Conservation (phyloP, 2,329 filamentous ascomycete genomes). For the Didymella pomorum region DNA sequence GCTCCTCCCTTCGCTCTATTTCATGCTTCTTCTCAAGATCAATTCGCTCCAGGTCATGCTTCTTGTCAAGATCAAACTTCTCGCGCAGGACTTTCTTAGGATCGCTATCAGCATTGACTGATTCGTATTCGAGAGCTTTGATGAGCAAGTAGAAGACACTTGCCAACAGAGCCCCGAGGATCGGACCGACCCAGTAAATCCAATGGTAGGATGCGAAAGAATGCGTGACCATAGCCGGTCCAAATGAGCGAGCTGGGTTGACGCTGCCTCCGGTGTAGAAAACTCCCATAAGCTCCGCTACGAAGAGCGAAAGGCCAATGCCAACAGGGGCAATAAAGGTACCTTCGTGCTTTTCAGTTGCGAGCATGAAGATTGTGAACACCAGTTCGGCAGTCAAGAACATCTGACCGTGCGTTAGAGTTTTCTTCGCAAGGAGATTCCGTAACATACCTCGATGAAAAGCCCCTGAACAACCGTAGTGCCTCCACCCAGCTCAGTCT, state of each 20-base stretch:
- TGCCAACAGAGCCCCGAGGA: slow-evolving; percentile 49
- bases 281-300: slow-evolving; percentile 58
- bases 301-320: slow-evolving; percentile 57
- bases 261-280: slow-evolving; percentile 55
- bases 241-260: slow-evolving; percentile 57
- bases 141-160: slow-evolving; percentile 59
- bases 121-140: slow-evolving; percentile 48
- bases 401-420: slow-evolving; percentile 49
- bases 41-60: too few relatives aligned
- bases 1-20: not conserved
- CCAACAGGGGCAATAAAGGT: slow-evolving; percentile 50
- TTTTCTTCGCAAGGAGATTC: not conserved
- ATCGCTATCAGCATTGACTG: slow-evolving; percentile 43
- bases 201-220: slow-evolving; percentile 54
- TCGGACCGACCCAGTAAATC: slow-evolving; percentile 53
- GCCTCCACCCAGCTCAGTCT: slow-evolving; percentile 50
- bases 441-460: slow-evolving; percentile 19
- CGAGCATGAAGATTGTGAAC: slow-evolving; percentile 4
- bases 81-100: slow-evolving; percentile 18
- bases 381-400: slow-evolving; percentile 2
- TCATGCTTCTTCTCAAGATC: slow-evolving; percentile 8
- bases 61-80: too few relatives aligned
- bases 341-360: slow-evolving; percentile 3
- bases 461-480: slow-evolving; percentile 52
- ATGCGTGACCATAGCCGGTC: slow-evolving; percentile 51